Evolutionary conservation across 176 grass and related monocot species (phyloP).

Genomic region (Typha latifolia): DNA sequence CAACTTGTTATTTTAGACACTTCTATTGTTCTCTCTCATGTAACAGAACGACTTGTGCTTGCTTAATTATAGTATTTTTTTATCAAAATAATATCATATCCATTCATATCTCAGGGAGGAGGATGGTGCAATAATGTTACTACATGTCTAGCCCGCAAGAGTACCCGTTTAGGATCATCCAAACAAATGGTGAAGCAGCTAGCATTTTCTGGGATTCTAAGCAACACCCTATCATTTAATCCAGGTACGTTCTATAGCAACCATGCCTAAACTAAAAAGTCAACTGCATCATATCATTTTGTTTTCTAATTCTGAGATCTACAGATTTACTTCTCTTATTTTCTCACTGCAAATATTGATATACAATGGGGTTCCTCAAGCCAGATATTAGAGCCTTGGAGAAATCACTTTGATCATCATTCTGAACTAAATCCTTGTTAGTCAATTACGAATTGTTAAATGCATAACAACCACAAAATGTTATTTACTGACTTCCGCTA

Average conservation of each 20-base stretch:
- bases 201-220: conserved; percentile 62
- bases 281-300: background rate
- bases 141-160: conserved; percentile 50
- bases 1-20: background rate
- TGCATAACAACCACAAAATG: no score
- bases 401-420: no score
- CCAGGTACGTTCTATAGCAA: conserved; percentile 27
- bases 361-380: background rate
- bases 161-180: conserved; percentile 64
- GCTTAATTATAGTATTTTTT: background rate
- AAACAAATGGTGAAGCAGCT: conserved; percentile 54
- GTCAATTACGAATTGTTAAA: no score
- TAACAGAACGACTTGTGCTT: background rate
- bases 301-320: background rate
- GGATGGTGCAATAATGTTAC: conserved; percentile 73
- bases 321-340: background rate
- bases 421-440: no score
- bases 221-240: conserved; percentile 33
- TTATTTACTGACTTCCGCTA: no score
- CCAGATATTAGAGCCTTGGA: background rate
- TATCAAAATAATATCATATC: background rate
- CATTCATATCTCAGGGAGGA: conserved; percentile 40
- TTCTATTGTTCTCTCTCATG: no score
- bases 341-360: background rate
- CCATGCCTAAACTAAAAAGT: background rate